Evolutionary conservation across 2,329 filamentous ascomycete species (phyloP), one percentile per base, ranked within the genome.

Genomic region (Venturia oleaginea): DNA sequence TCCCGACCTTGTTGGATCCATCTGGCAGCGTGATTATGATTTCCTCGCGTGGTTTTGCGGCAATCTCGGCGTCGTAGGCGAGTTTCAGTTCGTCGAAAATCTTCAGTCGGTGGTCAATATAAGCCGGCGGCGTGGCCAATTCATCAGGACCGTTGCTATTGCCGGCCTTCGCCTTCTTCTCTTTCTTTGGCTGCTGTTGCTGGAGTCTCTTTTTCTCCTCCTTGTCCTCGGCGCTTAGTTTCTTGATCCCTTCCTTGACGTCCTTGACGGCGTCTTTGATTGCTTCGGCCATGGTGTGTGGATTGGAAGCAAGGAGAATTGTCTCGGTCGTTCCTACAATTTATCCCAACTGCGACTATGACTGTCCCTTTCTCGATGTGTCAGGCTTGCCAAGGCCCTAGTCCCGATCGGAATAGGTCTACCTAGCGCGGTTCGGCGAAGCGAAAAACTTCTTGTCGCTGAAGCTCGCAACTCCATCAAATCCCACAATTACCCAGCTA

Each of bases 31-130:
- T 89, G 71, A 93, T 83, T 66, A 82, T 85, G 75, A 93, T 93
- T 68, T 86, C 81, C 72, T 90, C 86, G 70, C 87, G 87, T 46
- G 89, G 86, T 77, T 89, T 88, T 68, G 80, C 76, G 63, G 84
- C 82, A 68, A 91, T 78, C 74, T 94, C 90, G 65, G 88, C 88
- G 69, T 95, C 88, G 72, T 91, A 86, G 74, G 89, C 84, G 69
- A 90, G 87, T 83, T 95, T 95, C 69, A 97, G 82, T 74, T 88
- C 86, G 75, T 97, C 90, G 78, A 97, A 97, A 61, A 97, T 81
- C 63, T 89, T 84, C 72, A 97, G 87, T 68, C 94, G 87, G 76
- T 92, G 86, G 72, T 92, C 81, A 67, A 97, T 86, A 76, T 90
- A 96, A 66, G 88, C 86, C 65, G 92, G 89, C 24, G 85, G 81